Conservation (phyloP, 1,284 basidiomycete species). For the Cutaneotrichosporon sp. region DNA sequence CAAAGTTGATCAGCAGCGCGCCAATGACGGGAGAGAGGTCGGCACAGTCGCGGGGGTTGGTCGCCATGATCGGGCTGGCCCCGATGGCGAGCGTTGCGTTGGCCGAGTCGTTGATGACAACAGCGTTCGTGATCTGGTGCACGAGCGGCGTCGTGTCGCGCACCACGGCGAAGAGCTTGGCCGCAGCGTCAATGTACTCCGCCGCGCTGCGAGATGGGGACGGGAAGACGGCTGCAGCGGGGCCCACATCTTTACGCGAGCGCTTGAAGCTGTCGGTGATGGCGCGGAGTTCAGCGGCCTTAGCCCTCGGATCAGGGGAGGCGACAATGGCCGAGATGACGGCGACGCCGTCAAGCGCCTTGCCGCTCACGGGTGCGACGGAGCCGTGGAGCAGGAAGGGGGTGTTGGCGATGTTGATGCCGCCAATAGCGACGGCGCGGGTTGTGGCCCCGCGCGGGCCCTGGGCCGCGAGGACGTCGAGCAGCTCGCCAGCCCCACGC, state of each 20-base stretch:
- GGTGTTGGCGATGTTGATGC: constrained; percentile 71
- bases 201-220: constrained; percentile 16
- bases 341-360: constrained; percentile 71
- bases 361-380: constrained; percentile 57
- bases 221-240: constrained; percentile 12
- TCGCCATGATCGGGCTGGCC: constrained; percentile 91
- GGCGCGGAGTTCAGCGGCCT: constrained; percentile 51
- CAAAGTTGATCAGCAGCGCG: constrained; percentile 82
- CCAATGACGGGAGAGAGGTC: constrained; percentile 67
- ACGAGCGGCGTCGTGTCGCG: constrained; percentile 62
- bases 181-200: constrained; percentile 47
- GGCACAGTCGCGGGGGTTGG: constrained; percentile 72
- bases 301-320: constrained; percentile 58
- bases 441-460: constrained; percentile 54
- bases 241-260: constrained; percentile 12
- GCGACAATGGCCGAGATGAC: constrained; percentile 85
- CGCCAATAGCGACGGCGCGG: constrained; percentile 76
- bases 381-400: constrained; percentile 66
- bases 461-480: constrained; percentile 56
- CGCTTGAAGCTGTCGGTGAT: constrained; percentile 44
- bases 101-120: constrained; percentile 84
- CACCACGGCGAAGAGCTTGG: constrained; percentile 55
- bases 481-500: constrained; percentile 61
- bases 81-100: constrained; percentile 86
- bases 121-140: constrained; percentile 89